These are phyloP conservation scores for Lycium barbarum DNA, from an alignment of 257 asterid species.

Conservation along the genomic window DNA sequence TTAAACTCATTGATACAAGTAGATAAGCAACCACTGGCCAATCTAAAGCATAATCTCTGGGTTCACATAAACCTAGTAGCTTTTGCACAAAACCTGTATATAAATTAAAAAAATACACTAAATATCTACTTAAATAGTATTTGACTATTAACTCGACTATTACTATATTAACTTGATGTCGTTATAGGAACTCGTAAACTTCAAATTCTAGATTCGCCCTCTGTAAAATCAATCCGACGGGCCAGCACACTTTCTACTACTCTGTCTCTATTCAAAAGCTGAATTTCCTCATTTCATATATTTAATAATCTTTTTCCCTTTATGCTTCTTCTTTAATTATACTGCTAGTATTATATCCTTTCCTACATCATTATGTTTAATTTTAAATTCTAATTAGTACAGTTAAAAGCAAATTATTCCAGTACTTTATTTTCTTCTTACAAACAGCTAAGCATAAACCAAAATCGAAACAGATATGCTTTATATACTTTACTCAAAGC, in stretches of 20 bases:
- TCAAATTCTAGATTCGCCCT: not conserved
- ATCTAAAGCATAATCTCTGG: not conserved
- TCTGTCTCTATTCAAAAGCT: not conserved
- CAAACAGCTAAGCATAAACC: not conserved
- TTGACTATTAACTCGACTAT: not conserved
- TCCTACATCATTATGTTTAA: not conserved
- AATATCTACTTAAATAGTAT: no score
- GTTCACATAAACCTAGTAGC: not conserved
- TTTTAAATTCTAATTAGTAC: not conserved
- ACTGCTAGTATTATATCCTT: not conserved
- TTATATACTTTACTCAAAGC: not conserved
- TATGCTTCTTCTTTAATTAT: not conserved
- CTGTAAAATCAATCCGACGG: not conserved
- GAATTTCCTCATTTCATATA: not conserved
- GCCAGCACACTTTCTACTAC: not conserved
- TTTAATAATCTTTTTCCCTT: no score
- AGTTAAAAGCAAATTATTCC: not conserved
- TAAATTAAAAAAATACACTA: not conserved
- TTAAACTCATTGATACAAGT: not conserved
- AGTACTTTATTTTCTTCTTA: not conserved
- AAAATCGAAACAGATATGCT: not conserved
- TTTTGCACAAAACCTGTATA: not conserved
- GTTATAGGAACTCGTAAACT: not conserved
- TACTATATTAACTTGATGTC: not conserved
- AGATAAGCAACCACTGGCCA: not conserved